A percentile compares a stretch with the other conserved stretches of the same genome.
Evolutionary conservation across 2,329 filamentous ascomycete species (phyloP).

Genomic region (Arthrinium puccinioides): DNA sequence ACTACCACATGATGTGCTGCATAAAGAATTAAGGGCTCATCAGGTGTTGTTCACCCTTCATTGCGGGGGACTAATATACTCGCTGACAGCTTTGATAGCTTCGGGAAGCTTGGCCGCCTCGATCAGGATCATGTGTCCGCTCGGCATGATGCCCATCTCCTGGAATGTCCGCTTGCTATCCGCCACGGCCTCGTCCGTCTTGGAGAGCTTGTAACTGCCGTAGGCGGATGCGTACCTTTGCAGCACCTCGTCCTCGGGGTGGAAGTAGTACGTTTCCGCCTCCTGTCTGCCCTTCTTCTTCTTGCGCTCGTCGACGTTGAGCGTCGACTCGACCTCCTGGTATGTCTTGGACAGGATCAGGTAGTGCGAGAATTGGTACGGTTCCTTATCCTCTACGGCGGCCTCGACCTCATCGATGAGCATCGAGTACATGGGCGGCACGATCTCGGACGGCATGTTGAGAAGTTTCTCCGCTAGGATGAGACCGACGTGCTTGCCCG

Average conservation of each 20-base stretch:
- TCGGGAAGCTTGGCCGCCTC: conserved; percentile 69
- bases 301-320: conserved; percentile 63
- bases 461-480: conserved; percentile 90
- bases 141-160: conserved; percentile 80
- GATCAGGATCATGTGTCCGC: conserved; percentile 80
- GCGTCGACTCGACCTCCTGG: conserved; percentile 72
- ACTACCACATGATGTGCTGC: background rate
- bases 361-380: conserved; percentile 90
- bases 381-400: conserved; percentile 83
- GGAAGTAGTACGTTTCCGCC: conserved; percentile 75
- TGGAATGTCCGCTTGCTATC: conserved; percentile 95
- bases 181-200: conserved; percentile 70
- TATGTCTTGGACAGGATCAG: conserved; percentile 90
- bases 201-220: conserved; percentile 71
- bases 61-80: conserved; percentile 57
- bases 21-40: background rate
- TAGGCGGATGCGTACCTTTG: conserved; percentile 66
- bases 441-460: conserved; percentile 91
- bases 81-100: conserved; percentile 67
- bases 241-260: conserved; percentile 89
- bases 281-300: conserved; percentile 61
- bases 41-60: conserved; percentile 13
- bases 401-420: conserved; percentile 84
- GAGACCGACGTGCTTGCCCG: conserved; percentile 63
- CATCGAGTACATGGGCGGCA: conserved; percentile 93